Conservation (phyloP, 257 asterid genomes). For the Osmanthus fragrans region DNA sequence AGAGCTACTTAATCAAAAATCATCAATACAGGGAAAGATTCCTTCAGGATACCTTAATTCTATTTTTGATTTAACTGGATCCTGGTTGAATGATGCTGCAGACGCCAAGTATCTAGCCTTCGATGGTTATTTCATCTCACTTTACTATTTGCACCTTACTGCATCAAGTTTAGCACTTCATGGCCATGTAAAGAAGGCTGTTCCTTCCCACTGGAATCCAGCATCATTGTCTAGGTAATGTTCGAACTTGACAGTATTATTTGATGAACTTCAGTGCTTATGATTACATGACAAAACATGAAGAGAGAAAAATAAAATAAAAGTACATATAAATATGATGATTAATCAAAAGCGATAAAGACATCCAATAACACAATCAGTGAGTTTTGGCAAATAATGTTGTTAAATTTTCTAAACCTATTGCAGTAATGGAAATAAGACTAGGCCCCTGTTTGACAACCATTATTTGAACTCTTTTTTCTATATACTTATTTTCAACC, state of each 20-base stretch:
- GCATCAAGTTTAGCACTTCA: slow-evolving; percentile 81
- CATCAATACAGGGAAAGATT: slow-evolving; percentile 88
- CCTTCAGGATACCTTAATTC: slow-evolving; percentile 94
- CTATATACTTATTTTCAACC: too few species aligned
- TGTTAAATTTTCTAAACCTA: neutral
- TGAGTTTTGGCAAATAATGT: neutral
- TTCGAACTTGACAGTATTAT: slow-evolving; percentile 13
- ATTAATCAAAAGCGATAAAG: neutral
- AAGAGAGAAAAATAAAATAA: neutral
- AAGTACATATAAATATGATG: neutral
- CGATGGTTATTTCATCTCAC: slow-evolving; percentile 92
- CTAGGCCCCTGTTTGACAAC: too few species aligned
- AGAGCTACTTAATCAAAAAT: slow-evolving; percentile 85
- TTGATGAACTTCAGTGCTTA: neutral
- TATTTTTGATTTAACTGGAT: slow-evolving; percentile 82
- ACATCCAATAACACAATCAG: neutral
- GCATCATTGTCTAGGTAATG: slow-evolving; percentile 77
- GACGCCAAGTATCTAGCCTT: slow-evolving; percentile 83
- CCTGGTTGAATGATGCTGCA: slow-evolving; percentile 90
- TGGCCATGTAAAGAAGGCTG: slow-evolving; percentile 88
- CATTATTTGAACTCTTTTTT: too few species aligned
- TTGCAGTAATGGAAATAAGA: neutral
- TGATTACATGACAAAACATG: neutral
- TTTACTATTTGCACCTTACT: slow-evolving; percentile 81
- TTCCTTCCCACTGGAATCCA: slow-evolving; percentile 95